Base-by-base conservation (phyloP, 1,284 basidiomycete genomes). In the Cryptococcus sp. region DNA sequence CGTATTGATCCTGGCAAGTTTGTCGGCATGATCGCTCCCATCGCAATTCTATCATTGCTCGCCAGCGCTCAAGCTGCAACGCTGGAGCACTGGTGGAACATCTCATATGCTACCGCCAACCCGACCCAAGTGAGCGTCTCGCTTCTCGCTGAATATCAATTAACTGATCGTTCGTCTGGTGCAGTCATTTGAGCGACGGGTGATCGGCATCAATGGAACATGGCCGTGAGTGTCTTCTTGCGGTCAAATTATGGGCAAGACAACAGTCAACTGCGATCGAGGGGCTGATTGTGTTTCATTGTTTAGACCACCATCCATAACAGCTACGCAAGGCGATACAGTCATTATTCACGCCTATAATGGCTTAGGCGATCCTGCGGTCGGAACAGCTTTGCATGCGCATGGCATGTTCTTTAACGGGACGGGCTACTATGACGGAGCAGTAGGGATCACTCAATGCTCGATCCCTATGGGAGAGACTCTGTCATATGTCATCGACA, bases 331-430 rank as follows among this genome's bases (percentile, higher is more conserved):
- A 10, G 83, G 82, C 22, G 91, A 96, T 75, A 84, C 83, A 0
- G 81, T 69, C 41, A 57, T 67, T 29, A 81, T 95, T 0, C 91
- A 95, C 73, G 84, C 86, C 19, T 59, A 64, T 49, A 93, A 93
- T 76, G 84, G 83, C 0, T 77, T 93, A 53, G 84, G 87, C 52
- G 70, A 79, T 34, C 80, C 85, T 1, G 81, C 85, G 0, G 83
- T 87, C 1, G 78, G 68, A 39, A 74, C 75, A 17, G 69, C 72
- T 1, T 59, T 77, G 15, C 91, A 93, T 72, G 87, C 91, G 67
- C 91, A 96, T 79, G 93, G 93, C 65, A 93, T 93, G 88, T 92
- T 85, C 79, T 93, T 94, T 80, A 93, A 91, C 77, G 82, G 83
- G 10, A 84, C 87, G 0, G 84, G 84, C 38, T 93, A 89, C 86